Evolutionary conservation across 2,329 filamentous ascomycete genomes (phyloP), one percentile per base, ranked within the genome.

Genomic region (Chrysosporium queenslandicum): DNA sequence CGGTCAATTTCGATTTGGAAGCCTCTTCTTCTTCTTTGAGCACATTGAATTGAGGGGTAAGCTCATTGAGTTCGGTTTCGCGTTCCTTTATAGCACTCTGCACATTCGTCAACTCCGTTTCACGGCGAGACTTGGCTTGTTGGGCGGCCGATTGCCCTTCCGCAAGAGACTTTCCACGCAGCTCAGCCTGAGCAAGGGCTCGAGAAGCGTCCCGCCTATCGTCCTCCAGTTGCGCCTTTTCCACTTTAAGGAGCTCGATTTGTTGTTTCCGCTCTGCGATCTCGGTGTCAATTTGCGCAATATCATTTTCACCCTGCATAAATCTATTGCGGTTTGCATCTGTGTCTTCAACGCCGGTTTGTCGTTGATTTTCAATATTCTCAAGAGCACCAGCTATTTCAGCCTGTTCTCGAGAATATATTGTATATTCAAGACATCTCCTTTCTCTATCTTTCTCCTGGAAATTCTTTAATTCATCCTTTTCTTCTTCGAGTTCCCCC

Each of bases 381-480:
- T 92, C 87, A 16, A 98, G 77, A 2, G 85, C 81, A 41, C 82
- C 80, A 54, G 85, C 77, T 32, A 95, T 82, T 20, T 86, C 84
- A 16, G 84, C 79, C 65, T 97, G 89, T 63, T 96, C 88, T 56
- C 87, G 84, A 60, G 92, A 84, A 68, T 95, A 89, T 62, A 95
- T 90, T 0, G 90, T 92, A 65, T 97, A 97, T 68, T 97, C 88
- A 42, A 98, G 76, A 66, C 90, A 96, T 58, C 90, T 79, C 54
- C 89, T 82, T 68, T 98, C 90, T 53, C 86, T 83, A 62, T 98
- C 92, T 66, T 94, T 95, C 55, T 95, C 89, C 68, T 97, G 92
- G 65, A 90, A 98, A 6, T 84, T 89, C 42, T 89, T 82, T 36
- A 98, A 76, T 68, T 98, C 94, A 63, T 96, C 89, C 68, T 97